These are phyloP conservation scores for Xerocomellus amylosporus DNA, from an alignment of 768 basidiomycete species.

Conservation along the genomic window DNA sequence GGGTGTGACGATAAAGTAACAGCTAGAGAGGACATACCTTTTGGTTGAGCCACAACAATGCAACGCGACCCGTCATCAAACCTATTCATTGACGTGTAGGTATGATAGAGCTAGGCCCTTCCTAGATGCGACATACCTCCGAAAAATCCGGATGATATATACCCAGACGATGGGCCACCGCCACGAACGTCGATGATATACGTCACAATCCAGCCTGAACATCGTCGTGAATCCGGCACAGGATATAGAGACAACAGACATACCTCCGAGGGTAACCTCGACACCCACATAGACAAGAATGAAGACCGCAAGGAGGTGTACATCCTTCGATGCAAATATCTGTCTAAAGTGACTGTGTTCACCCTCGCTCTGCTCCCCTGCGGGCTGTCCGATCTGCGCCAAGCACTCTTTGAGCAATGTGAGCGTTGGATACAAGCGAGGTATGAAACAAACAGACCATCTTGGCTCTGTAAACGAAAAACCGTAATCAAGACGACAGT, in stretches of 20 bases:
- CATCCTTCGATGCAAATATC: slow-evolving; percentile 49
- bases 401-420: slow-evolving; percentile 46
- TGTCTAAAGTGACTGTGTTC: slow-evolving; percentile 43
- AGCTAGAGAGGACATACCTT: slow-evolving; percentile 32
- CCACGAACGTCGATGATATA: slow-evolving; percentile 45
- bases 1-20: neutral
- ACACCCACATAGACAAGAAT: slow-evolving; percentile 67
- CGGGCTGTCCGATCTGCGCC: slow-evolving; percentile 47
- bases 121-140: slow-evolving; percentile 40
- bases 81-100: slow-evolving; percentile 35
- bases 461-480: slow-evolving; percentile 67
- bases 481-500: slow-evolving; percentile 48
- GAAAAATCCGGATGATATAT: slow-evolving; percentile 54
- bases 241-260: neutral
- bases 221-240: neutral
- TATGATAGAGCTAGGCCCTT: neutral
- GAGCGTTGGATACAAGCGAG: neutral
- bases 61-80: slow-evolving; percentile 52
- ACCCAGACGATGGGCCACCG: slow-evolving; percentile 46
- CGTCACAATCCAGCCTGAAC: slow-evolving; percentile 67
- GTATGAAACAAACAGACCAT: slow-evolving; percentile 48
- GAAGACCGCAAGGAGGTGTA: slow-evolving; percentile 63
- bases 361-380: slow-evolving; percentile 36
- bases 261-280: slow-evolving; percentile 51
- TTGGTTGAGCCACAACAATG: slow-evolving; percentile 53